Conservation (phyloP, 1,139 yeast genomes). For the Taphrina deformans region DNA sequence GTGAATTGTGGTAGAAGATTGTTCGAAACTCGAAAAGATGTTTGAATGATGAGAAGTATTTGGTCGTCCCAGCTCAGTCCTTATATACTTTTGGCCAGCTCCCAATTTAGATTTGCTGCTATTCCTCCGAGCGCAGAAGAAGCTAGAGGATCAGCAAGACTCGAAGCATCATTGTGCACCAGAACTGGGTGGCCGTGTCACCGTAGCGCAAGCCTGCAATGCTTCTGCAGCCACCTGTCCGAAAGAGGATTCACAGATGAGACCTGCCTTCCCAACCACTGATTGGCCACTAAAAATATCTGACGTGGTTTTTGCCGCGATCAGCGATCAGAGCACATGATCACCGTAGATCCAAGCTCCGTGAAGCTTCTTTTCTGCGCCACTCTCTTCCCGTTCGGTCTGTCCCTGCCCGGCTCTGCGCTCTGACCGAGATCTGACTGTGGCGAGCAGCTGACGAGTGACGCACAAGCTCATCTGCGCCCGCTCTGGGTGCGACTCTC, state of each 20-base stretch:
- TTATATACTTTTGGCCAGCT: neutral
- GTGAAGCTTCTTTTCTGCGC: too few species aligned
- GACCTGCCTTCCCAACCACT: neutral
- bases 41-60: neutral
- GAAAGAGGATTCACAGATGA: neutral
- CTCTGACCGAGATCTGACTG: too few species aligned
- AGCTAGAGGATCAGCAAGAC: neutral
- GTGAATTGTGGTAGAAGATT: neutral
- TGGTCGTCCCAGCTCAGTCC: neutral
- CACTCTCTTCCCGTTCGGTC: too few species aligned
- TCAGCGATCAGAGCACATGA: neutral
- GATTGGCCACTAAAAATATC: slow-evolving; percentile 9
- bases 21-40: neutral
- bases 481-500: neutral
- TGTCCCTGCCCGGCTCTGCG: too few species aligned
- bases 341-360: too few species aligned
- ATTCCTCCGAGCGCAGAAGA: neutral
- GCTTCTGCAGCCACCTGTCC: neutral
- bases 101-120: neutral
- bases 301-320: neutral
- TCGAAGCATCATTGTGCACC: neutral
- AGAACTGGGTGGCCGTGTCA: neutral
- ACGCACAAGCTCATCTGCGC: neutral
- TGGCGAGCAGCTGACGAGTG: neutral
- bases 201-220: neutral